Evolutionary conservation across 2,329 filamentous ascomycete genomes (phyloP), one percentile per base, ranked within the genome.

Genomic region (Ophiostoma pallidulum): DNA sequence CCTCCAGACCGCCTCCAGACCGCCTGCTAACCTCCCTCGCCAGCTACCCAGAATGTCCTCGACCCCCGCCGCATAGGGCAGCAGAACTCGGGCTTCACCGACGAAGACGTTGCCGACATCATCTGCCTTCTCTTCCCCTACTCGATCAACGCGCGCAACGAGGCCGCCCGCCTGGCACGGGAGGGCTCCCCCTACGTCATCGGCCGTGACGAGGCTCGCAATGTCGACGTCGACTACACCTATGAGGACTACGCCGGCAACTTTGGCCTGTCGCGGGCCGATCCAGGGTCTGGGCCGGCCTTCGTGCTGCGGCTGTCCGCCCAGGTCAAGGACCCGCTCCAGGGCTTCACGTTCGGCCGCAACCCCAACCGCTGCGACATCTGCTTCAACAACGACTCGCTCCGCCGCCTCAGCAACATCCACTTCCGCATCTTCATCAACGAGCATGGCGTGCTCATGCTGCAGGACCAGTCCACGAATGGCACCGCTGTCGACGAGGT

Each of bases 361-460:
- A 91, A 92, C 59, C 56, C 65, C 1, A 57, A 63, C 39, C 74
- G 77, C 29, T 92, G 86, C 64, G 92, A 98, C 49, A 66, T 90
- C 40, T 75, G 76, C 57, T 78, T 87, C 41, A 64, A 69, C 31
- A 73, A 81, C 53, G 84, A 91, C 55, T 75, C 77, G 1, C 70
- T 77, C 45, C 84, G 78, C 61, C 77, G 86, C 37, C 76, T 98
- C 51, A 97, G 91, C 70, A 96, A 97, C 61, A 75, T 85, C n/a
- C 92, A 98, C 62, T 98, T 97, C 62, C 83, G 88, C 45, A 94
- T 98, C 52, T 95, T 84, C 60, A 74, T 95, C 57, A 98, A 94
- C 58, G 72, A 80, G n/a, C 79, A 86, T 53, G 87, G 85, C 24
- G 82, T 86, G 48, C 74, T 96, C 54, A 95, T 98, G 88, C 70